These are phyloP conservation scores for Colletotrichum falcatum DNA, from an alignment of 2,329 filamentous ascomycete species.

Conservation along the genomic window DNA sequence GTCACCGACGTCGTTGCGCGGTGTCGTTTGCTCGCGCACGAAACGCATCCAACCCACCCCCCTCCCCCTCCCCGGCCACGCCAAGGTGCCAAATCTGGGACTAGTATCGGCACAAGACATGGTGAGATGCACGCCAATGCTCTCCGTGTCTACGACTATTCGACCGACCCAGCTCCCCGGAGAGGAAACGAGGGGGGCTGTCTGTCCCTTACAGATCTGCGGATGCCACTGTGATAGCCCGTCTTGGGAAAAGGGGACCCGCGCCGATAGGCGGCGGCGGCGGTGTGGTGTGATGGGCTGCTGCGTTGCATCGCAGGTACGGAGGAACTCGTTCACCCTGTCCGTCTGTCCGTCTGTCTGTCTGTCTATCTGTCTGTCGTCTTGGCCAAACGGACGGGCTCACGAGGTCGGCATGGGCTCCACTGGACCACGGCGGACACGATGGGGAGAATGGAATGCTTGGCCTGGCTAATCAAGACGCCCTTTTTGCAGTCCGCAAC, in stretches of 20 bases:
- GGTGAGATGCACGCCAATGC: neutral
- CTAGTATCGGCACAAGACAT: neutral
- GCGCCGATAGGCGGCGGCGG: conserved; percentile 8
- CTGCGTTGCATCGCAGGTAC: conserved; percentile 7
- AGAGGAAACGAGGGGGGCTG: neutral
- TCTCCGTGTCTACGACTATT: neutral
- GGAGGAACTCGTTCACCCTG: too few species aligned
- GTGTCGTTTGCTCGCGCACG: neutral
- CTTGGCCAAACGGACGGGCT: conserved; percentile 8
- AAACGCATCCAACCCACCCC: too few species aligned
- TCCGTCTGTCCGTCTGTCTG: too few species aligned
- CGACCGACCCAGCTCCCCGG: neutral
- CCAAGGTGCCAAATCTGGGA: neutral
- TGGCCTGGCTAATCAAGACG: neutral
- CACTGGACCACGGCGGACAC: neutral
- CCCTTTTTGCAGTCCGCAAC: neutral
- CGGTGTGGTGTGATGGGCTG: neutral
- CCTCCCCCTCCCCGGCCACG: too few species aligned
- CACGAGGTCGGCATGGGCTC: neutral
- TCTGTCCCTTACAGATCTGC: conserved; percentile 1
- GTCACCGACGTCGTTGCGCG: too few species aligned
- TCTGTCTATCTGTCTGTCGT: neutral
- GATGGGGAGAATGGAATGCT: neutral
- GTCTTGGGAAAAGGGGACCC: neutral
- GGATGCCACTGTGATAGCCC: conserved; percentile 21